A percentile compares a stretch with the other conserved stretches of the same genome.
phyloP scores from a whole-genome alignment of 1,139 yeast species.

The Sugiyamaella novakii region DNA sequence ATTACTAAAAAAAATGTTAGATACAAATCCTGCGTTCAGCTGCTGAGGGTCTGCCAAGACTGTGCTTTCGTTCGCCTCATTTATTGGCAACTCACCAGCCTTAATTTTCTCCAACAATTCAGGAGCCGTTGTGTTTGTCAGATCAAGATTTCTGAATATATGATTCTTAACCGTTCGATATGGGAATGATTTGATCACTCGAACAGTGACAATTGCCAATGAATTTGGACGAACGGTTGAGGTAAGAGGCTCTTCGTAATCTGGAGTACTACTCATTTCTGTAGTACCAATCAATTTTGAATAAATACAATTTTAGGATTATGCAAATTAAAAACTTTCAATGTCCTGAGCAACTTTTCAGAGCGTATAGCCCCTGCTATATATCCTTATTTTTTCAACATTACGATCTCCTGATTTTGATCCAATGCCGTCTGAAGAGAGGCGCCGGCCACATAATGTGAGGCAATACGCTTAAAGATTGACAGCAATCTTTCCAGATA shows the following conservation, averaged over 20 bases:
- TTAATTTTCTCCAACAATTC: constrained; percentile 53
- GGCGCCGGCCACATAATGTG: too few species aligned
- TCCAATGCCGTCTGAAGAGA: constrained; percentile 2
- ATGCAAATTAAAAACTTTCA: too few species aligned
- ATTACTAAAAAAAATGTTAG: too few species aligned
- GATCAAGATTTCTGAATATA: constrained; percentile 70
- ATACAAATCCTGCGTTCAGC: too few species aligned
- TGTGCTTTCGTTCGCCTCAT: too few species aligned
- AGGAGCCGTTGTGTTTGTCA: constrained; percentile 66
- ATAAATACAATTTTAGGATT: too few species aligned
- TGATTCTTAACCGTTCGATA: constrained; percentile 87
- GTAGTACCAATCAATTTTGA: too few species aligned
- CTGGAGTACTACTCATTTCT: constrained; percentile 12
- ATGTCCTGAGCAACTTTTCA: too few species aligned
- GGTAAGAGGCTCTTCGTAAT: constrained; percentile 60
- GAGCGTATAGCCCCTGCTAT: too few species aligned
- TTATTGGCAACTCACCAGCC: constrained; percentile 34
- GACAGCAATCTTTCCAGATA: too few species aligned
- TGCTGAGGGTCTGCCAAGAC: too few species aligned
- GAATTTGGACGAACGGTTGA: constrained; percentile 66
- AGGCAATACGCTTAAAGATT: too few species aligned
- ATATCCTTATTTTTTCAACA: background rate
- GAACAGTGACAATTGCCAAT: constrained; percentile 74
- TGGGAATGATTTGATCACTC: constrained; percentile 89
- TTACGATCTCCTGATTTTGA: background rate